phyloP scores from a whole-genome alignment of 208 protist genomes.

The Acanthamoeba lenticulata region DNA sequence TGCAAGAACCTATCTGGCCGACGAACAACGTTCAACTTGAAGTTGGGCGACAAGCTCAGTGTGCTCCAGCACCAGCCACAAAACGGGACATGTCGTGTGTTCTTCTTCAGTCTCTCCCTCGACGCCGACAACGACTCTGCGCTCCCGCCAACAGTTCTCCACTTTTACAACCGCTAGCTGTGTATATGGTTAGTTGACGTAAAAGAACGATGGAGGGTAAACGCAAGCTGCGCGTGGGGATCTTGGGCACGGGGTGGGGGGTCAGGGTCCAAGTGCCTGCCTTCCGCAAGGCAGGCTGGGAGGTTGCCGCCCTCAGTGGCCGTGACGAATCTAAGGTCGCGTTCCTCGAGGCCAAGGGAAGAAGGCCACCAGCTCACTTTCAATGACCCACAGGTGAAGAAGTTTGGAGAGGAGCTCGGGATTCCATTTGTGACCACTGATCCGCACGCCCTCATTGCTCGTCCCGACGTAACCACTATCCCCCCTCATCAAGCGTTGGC shows the following conservation, averaged over 20 bases:
- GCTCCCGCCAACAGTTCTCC: neutral
- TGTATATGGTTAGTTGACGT: no score
- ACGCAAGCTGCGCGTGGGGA: constrained; percentile 62
- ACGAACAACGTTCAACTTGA: neutral
- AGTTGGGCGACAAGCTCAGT: neutral
- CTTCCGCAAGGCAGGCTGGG: constrained; percentile 64
- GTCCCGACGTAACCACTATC: no score
- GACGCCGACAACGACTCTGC: neutral
- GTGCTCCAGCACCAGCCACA: neutral
- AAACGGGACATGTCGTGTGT: neutral
- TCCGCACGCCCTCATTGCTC: no score
- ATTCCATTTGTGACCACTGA: no score
- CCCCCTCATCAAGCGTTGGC: neutral
- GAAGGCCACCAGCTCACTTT: no score
- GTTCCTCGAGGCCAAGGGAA: neutral
- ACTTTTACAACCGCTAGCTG: neutral
- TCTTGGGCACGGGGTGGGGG: constrained; percentile 76
- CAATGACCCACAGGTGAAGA: no score
- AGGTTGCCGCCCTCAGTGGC: constrained; percentile 72
- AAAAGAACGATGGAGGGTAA: no score
- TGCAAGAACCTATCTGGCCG: neutral
- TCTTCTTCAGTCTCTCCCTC: neutral
- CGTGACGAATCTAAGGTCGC: constrained; percentile 13
- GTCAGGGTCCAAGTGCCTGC: constrained; percentile 69
- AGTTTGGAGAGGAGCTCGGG: no score